Evolutionary conservation across 768 basidiomycete species (phyloP).

Genomic region (Panaeolus papilionaceus): DNA sequence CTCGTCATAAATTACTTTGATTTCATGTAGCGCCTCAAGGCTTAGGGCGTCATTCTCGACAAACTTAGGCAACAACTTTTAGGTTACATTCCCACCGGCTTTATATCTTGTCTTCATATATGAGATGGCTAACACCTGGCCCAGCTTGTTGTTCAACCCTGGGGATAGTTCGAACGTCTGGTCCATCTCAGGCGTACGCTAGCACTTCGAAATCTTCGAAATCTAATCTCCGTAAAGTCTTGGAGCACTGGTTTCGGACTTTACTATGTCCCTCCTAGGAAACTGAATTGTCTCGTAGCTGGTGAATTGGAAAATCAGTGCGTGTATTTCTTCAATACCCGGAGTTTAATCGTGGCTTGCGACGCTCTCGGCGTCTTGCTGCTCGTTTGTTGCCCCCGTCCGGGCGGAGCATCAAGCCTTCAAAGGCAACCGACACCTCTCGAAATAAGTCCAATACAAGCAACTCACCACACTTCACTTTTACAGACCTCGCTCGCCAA

Average conservation of each 20-base stretch:
- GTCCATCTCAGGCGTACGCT: background rate
- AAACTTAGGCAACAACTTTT: background rate
- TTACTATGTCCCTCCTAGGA: background rate
- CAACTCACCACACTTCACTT: background rate
- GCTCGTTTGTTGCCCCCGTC: background rate
- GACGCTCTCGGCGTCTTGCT: background rate
- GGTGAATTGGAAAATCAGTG: background rate
- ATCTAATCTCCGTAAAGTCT: background rate
- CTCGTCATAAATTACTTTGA: background rate
- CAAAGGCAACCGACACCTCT: background rate
- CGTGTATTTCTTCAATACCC: background rate
- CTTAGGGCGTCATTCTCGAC: background rate
- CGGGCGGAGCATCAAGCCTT: background rate
- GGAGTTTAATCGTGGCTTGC: conserved; percentile 9
- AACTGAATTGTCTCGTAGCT: background rate
- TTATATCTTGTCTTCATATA: background rate
- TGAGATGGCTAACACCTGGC: no score
- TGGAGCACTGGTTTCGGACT: background rate
- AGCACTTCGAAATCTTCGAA: no score
- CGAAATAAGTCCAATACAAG: background rate
- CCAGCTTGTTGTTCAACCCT: no score
- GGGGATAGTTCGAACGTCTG: background rate
- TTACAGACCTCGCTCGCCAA: background rate
- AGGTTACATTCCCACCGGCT: background rate
- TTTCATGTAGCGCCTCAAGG: conserved; percentile 8